A percentile compares a stretch with the other conserved stretches of the same genome.
Conservation (phyloP, 1,284 basidiomycete species). For the Apiotrichum akiyoshidainum region DNA sequence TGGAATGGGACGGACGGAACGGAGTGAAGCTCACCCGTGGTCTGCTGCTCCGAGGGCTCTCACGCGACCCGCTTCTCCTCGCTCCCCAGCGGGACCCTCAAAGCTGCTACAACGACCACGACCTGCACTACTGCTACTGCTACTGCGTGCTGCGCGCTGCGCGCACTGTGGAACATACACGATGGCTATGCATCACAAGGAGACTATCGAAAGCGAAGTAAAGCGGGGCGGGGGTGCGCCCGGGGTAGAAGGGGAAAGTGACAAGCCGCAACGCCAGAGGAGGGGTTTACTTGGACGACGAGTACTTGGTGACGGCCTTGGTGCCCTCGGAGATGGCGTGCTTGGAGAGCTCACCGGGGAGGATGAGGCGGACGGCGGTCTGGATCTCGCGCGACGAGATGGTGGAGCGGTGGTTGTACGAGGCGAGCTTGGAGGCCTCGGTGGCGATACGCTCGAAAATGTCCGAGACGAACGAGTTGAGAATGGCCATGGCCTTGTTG, state of each 20-base stretch:
- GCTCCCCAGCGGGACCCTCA: too few species aligned
- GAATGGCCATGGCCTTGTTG: constrained; percentile 94
- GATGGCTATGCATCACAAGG: constrained; percentile 7
- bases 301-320: constrained; percentile 58
- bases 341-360: constrained; percentile 77
- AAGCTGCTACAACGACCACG: too few species aligned
- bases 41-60: too few species aligned
- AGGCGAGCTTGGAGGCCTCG: constrained; percentile 87
- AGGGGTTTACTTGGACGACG: constrained; percentile 30
- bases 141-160: too few species aligned
- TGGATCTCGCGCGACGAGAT: constrained; percentile 93
- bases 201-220: constrained; percentile 10
- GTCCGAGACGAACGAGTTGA: constrained; percentile 90
- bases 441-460: constrained; percentile 91
- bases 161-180: background rate
- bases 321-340: constrained; percentile 79
- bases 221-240: background rate
- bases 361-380: constrained; percentile 83
- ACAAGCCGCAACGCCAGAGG: background rate
- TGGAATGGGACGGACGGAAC: too few species aligned
- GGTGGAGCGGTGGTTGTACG: constrained; percentile 90
- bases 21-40: too few species aligned
- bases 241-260: background rate
- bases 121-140: too few species aligned
- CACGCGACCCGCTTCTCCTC: too few species aligned